These are phyloP conservation scores for Leishmania tarentolae DNA, from an alignment of 208 protist species.

Conservation along the genomic window DNA sequence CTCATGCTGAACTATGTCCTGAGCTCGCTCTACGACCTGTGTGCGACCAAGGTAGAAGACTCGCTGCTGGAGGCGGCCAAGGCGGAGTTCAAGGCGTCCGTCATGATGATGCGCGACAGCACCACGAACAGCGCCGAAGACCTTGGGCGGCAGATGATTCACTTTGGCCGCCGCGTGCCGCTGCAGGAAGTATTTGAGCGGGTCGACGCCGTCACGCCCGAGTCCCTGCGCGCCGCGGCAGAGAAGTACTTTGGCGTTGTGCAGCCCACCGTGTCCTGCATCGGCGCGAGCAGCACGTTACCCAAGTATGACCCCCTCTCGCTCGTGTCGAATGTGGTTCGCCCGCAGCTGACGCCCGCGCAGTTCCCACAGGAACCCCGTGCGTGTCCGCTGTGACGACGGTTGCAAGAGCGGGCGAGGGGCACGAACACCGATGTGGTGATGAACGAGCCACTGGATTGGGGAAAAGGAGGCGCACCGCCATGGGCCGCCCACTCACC, in stretches of 20 bases:
- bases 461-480: not conserved
- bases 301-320: slow-evolving; percentile 61
- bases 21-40: slow-evolving; percentile 71
- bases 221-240: slow-evolving; percentile 76
- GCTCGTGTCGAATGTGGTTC: slow-evolving; percentile 35
- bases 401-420: not conserved
- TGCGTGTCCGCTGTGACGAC: slow-evolving; percentile 17
- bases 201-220: slow-evolving; percentile 92
- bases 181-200: slow-evolving; percentile 92
- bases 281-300: slow-evolving; percentile 66
- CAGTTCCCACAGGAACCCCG: slow-evolving; percentile 25
- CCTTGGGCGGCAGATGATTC: slow-evolving; percentile 97
- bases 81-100: slow-evolving; percentile 91
- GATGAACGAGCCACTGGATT: not conserved
- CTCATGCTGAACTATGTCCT: slow-evolving; percentile 75
- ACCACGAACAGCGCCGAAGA: slow-evolving; percentile 95
- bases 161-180: slow-evolving; percentile 84
- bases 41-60: slow-evolving; percentile 53
- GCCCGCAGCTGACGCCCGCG: slow-evolving; percentile 42
- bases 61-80: slow-evolving; percentile 93
- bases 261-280: slow-evolving; percentile 74
- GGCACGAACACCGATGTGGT: not conserved
- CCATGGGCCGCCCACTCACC: not conserved
- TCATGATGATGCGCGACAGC: slow-evolving; percentile 95
- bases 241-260: slow-evolving; percentile 63